phyloP scores from a whole-genome alignment of 208 protist species.

The Leishmania tarentolae region DNA sequence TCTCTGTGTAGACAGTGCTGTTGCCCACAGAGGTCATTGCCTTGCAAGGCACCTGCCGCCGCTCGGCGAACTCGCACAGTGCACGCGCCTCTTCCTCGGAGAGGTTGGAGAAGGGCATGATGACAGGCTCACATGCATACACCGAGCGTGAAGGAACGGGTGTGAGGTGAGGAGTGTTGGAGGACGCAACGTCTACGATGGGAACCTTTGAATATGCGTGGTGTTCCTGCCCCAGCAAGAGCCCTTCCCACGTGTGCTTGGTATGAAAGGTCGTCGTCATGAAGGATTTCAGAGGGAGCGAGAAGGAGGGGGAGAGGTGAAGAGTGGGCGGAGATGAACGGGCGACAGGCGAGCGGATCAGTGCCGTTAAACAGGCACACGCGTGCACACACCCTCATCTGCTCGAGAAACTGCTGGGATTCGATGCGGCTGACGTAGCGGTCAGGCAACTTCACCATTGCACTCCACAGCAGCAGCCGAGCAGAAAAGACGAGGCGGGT shows the following conservation, averaged over 20 bases:
- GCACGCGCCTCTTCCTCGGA: slow-evolving; percentile 14
- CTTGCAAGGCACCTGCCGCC: not conserved
- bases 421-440: not conserved
- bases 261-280: not conserved
- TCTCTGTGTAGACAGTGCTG: not conserved
- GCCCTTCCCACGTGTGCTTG: not conserved
- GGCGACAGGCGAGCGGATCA: not conserved
- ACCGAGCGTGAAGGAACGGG: not conserved
- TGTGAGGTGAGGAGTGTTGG: not conserved
- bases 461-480: not conserved
- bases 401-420: not conserved
- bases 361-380: not conserved
- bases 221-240: not conserved
- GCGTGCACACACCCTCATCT: not conserved
- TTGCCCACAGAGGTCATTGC: not conserved
- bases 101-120: slow-evolving; percentile 48
- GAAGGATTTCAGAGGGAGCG: not conserved
- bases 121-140: not conserved
- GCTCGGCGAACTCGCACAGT: slow-evolving; percentile 17
- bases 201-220: not conserved
- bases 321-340: not conserved
- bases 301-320: not conserved
- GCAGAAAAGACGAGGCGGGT: not conserved
- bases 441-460: not conserved
- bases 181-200: not conserved